Base-by-base conservation (phyloP, 495 filamentous ascomycete genomes). In the Penicillium paradoxum region DNA sequence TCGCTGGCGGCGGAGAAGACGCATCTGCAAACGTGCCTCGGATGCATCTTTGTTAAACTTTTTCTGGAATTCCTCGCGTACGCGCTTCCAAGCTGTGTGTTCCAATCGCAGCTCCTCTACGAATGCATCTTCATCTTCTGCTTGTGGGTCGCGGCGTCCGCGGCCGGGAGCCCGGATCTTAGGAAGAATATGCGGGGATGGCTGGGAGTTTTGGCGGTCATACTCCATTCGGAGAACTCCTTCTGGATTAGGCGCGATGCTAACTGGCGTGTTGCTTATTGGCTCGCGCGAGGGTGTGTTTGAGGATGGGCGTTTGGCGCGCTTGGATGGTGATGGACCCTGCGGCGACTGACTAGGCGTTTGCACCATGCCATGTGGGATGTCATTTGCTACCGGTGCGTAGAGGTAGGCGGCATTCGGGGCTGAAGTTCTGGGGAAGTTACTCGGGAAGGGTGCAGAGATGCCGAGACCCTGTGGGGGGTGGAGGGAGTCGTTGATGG, bases 1-100 rank as follows among this genome's bases (percentile, higher is more conserved):
- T 63, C 85, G 84, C 37, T 83, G 78, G 34, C 87, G 73, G 21
- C 86, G 74, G 53, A 83, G 79, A 61, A 84, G 80, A 14, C 86
- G 79, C 86, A 89, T 89, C 68, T 89, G 86, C 41, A 89, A 68
- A 4, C 85, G 79, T 3, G 86, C 82, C 47, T 88, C 83, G 38
- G 85, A 73, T 47, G 82, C 84, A 56, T 80, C 79, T 51, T 85
- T 85, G 41, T 83, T 74, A 55, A 81, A 79, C 22, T 75, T 78
- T 30, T 80, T 79, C 21, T 77, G 76, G 66, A 86, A 89, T 56
- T 79, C 77, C 18, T 77, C 72, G 1, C 83, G 82, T 48, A 89
- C 83, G 57, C 78, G 75, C 58, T 86, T 89, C 86, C 86, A 89
- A 6, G 85, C 76, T 9, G 84, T 69, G 40, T 79, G 79, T 61